Conservation (phyloP, 805 yeast genomes). For the Spathaspora arborariae region DNA sequence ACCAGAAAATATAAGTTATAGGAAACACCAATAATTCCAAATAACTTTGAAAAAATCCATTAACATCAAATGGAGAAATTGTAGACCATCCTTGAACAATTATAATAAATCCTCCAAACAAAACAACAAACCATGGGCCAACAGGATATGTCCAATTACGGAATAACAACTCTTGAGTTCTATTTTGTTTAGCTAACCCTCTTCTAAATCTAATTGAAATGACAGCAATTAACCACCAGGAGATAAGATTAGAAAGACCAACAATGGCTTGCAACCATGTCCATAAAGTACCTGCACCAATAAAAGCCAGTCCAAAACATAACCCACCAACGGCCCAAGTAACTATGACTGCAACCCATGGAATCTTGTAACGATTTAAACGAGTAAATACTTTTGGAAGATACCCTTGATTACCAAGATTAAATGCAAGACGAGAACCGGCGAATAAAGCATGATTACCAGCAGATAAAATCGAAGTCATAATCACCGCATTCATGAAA, state of each 20-base stretch:
- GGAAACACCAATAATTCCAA: conserved; percentile 49
- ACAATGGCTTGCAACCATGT: conserved; percentile 50
- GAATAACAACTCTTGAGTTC: conserved; percentile 37
- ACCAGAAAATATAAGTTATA: conserved; percentile 41
- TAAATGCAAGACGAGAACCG: conserved; percentile 46
- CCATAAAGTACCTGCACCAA: conserved; percentile 53
- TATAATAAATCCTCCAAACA: conserved; percentile 40
- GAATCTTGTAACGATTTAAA: conserved; percentile 41
- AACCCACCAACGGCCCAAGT: conserved; percentile 56
- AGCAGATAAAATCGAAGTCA: conserved; percentile 53
- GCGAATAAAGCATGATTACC: conserved; percentile 54
- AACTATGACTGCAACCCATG: conserved; percentile 45
- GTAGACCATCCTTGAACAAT: conserved; percentile 54
- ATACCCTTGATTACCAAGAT: conserved; percentile 48
- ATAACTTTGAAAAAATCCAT: conserved; percentile 42
- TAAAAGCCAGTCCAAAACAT: conserved; percentile 57
- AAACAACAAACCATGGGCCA: conserved; percentile 47
- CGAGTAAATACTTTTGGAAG: conserved; percentile 41
- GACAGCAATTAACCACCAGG: conserved; percentile 48
- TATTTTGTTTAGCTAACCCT: conserved; percentile 43
- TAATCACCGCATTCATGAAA: conserved; percentile 51
- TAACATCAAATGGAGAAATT: conserved; percentile 42
- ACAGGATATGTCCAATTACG: conserved; percentile 51
- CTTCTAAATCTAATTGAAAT: conserved; percentile 48
- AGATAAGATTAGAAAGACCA: conserved; percentile 50